Conservation (phyloP, 306 rosid genomes). For the Lathyrus sativus region DNA sequence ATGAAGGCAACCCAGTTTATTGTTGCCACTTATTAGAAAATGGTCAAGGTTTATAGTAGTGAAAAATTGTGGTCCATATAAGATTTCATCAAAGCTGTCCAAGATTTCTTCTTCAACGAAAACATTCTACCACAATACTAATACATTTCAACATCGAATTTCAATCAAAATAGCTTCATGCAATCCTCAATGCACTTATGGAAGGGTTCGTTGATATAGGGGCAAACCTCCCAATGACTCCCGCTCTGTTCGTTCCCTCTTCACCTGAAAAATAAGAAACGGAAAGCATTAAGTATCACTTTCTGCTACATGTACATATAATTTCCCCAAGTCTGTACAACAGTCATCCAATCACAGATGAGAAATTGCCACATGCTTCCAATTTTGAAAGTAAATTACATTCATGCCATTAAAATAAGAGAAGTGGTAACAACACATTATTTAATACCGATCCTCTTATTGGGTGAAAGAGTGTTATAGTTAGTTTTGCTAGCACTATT, state of each 20-base stretch:
- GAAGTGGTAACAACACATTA: neutral
- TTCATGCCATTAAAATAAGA: neutral
- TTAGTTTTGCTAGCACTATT: neutral
- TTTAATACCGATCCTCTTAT: neutral
- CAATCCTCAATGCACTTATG: conserved; percentile 48
- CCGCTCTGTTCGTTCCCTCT: conserved; percentile 84
- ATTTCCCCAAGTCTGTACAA: neutral
- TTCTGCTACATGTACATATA: neutral
- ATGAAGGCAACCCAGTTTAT: conserved; percentile 31
- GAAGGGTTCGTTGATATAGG: conserved; percentile 82
- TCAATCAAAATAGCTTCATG: conserved; percentile 48
- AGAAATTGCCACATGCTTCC: neutral
- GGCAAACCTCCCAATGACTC: conserved; percentile 95
- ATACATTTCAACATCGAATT: conserved; percentile 42
- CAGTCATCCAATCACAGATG: neutral
- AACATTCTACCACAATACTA: conserved; percentile 42
- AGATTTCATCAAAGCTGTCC: conserved; percentile 37
- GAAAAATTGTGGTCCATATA: conserved; percentile 42
- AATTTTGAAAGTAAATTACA: conserved; percentile 4
- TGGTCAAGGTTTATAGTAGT: conserved; percentile 14
- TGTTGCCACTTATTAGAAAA: conserved; percentile 46
- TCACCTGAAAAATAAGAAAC: conserved; percentile 62
- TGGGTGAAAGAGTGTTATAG: neutral
- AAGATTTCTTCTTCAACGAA: conserved; percentile 44
- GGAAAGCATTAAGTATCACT: conserved; percentile 30